These are phyloP conservation scores for Aspergillus sp. DNA, from an alignment of 2,329 filamentous ascomycete genomes.

Conservation along the genomic window DNA sequence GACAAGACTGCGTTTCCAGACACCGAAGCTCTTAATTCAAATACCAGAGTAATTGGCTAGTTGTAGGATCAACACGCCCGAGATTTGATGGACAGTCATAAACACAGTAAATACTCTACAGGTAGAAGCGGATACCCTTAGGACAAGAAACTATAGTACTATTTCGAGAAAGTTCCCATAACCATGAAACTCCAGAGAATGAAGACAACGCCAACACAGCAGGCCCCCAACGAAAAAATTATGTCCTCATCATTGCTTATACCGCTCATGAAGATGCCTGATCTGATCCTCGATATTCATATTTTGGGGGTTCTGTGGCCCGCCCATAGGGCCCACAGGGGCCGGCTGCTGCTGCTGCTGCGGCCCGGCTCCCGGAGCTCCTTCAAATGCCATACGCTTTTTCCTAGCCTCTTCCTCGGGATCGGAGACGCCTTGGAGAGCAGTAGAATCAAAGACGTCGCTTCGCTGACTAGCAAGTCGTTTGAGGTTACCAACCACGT, in stretches of 20 bases:
- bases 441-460: conserved; percentile 73
- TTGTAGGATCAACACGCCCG: neutral
- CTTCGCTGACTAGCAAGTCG: conserved; percentile 84
- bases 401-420: conserved; percentile 73
- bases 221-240: neutral
- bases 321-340: conserved; percentile 30
- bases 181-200: neutral
- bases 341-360: conserved; percentile 24
- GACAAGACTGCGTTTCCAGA: too few species aligned
- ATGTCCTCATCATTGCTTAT: conserved; percentile 28
- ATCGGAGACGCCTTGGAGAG: conserved; percentile 56
- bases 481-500: conserved; percentile 93
- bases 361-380: conserved; percentile 23
- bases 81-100: neutral
- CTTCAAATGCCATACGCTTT: conserved; percentile 66
- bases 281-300: conserved; percentile 88
- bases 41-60: neutral
- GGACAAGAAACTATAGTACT: neutral
- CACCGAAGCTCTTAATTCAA: neutral
- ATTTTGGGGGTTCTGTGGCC: conserved; percentile 34
- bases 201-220: conserved; percentile 2
- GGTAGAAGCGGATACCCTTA: neutral
- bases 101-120: conserved; percentile 1
- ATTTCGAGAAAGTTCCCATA: conserved; percentile 1
- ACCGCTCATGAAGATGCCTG: conserved; percentile 63